Evolutionary conservation across 2,329 filamentous ascomycete species (phyloP).

Genomic region (Xylariaceae sp.): DNA sequence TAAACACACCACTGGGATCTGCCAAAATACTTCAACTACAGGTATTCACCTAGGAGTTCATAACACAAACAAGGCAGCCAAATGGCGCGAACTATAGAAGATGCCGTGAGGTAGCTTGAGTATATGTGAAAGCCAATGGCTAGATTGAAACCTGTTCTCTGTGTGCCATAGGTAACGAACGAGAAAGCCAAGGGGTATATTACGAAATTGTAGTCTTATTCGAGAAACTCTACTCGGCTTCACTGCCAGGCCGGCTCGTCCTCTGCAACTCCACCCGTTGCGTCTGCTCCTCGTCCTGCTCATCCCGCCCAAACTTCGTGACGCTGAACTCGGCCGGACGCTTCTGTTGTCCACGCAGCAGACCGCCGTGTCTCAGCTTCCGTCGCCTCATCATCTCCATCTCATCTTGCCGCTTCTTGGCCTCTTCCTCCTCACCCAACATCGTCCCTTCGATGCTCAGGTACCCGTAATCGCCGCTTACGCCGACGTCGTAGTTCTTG

Average conservation of each 20-base stretch:
- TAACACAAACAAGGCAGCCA: too few species aligned
- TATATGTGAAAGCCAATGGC: too few species aligned
- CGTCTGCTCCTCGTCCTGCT: slow-evolving; percentile 38
- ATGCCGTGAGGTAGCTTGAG: too few species aligned
- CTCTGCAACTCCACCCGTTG: slow-evolving; percentile 30
- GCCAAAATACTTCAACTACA: too few species aligned
- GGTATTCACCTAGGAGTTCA: too few species aligned
- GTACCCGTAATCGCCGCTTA: slow-evolving; percentile 72
- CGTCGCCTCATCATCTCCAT: slow-evolving; percentile 34
- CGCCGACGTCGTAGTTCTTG: slow-evolving; percentile 76
- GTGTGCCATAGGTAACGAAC: too few species aligned
- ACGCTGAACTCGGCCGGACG: slow-evolving; percentile 50
- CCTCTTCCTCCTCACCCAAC: slow-evolving; percentile 65
- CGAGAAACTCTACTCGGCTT: slow-evolving; percentile 5
- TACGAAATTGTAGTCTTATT: too few species aligned
- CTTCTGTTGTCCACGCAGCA: slow-evolving; percentile 22
- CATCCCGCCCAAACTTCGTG: slow-evolving; percentile 48
- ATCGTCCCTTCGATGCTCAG: slow-evolving; percentile 87
- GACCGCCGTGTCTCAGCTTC: slow-evolving; percentile 32
- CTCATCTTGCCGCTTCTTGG: slow-evolving; percentile 52
- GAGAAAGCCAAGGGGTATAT: too few species aligned
- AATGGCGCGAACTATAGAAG: too few species aligned
- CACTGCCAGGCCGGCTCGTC: slow-evolving; percentile 25
- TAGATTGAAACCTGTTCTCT: too few species aligned
- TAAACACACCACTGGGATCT: too few species aligned